Evolutionary conservation across 768 basidiomycete genomes (phyloP), one percentile per base, ranked within the genome.

Genomic region (Suillus fuscotomentosus): DNA sequence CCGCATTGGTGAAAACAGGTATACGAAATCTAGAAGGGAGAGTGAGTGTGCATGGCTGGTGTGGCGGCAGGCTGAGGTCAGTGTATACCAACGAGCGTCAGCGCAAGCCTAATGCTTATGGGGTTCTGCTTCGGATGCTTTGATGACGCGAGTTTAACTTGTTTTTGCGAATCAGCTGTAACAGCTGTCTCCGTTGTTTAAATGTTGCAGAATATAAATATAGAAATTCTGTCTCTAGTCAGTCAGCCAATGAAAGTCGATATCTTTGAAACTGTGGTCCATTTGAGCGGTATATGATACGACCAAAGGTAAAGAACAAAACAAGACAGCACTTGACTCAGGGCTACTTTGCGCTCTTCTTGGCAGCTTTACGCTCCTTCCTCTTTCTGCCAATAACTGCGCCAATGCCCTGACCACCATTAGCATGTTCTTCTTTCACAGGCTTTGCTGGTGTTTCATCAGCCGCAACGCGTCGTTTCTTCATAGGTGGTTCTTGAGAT

Each of bases 321-420:
- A 34, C 31, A 41, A 22, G 38, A 57, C 51, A 9, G 9, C 27
- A 53, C 51, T 14, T 15, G n/a, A 56, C 31, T 31, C 31, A 31
- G 55, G 14, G 22, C 17, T 57, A 57, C 56, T 57, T 57, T 41
- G 39, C 24, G 5, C 56, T 56, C 14, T 53, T 66, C 57, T 70
- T 75, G 42, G 65, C 66, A 41, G 69, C 74, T 74, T 84, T 90
- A 54, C 88, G 79, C 74, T 89, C 83, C 71, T 88, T 90, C 61
- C 93, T 82, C 78, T 94, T 95, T 70, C 91, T 81, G 15, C 93
- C 92, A 68, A 95, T 95, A 41, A 94, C 68, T 8, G 87, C 82
- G 7, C 92, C 91, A 43, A 93, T 68, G 2, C 79, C 78, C 43
- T 83, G 80, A 31, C 79, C 80, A 1, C 74, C 60, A 56, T 71